A percentile compares a stretch with the other conserved stretches of the same genome.
Conservation (phyloP, 768 basidiomycete species). For the Tephrocybe sp. region DNA sequence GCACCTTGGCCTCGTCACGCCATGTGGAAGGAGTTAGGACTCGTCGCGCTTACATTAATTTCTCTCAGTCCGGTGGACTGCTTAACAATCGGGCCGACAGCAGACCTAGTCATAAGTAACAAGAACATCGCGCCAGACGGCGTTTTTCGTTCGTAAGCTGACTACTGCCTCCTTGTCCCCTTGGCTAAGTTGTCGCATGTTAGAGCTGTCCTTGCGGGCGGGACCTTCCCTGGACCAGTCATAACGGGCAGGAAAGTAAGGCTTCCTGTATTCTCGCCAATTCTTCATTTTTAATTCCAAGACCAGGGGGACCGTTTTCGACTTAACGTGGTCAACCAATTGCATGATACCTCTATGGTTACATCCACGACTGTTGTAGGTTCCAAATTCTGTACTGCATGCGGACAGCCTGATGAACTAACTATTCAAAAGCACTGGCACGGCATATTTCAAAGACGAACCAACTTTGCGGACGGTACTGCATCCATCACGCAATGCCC, state of each 20-base stretch:
- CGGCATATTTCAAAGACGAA: neutral
- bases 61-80: too few species aligned
- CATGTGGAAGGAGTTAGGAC: too few species aligned
- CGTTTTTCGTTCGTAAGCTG: neutral
- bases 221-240: neutral
- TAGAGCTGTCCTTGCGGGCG: neutral
- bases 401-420: neutral
- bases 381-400: neutral
- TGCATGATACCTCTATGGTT: neutral
- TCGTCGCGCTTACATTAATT: too few species aligned
- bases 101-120: conserved; percentile 17
- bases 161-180: neutral
- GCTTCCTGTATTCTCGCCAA: neutral
- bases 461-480: neutral
- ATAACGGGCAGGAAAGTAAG: neutral
- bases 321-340: neutral
- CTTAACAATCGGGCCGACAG: conserved; percentile 27
- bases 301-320: neutral
- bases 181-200: neutral
- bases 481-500: conserved; percentile 1
- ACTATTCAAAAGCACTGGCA: neutral
- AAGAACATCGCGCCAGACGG: neutral
- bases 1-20: too few species aligned
- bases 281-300: neutral
- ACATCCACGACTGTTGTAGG: neutral